These are phyloP conservation scores for Apiospora sp. DNA, from an alignment of 2,329 filamentous ascomycete genomes.

Conservation along the genomic window DNA sequence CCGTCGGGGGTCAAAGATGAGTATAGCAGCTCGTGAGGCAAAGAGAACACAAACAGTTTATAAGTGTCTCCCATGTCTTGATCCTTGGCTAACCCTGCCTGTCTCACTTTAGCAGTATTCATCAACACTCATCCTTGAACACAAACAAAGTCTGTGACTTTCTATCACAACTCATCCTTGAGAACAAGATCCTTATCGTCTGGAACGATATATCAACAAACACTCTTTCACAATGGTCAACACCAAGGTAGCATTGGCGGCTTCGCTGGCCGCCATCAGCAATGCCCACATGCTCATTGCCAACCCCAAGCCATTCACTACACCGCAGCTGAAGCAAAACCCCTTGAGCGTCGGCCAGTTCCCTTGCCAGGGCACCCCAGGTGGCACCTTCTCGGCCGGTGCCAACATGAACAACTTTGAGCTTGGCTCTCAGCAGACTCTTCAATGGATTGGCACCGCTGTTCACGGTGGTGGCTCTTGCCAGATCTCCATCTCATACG, in stretches of 20 bases:
- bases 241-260: conserved; percentile 57
- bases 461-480: conserved; percentile 93
- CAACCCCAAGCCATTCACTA: conserved; percentile 69
- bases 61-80: background rate
- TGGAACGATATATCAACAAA: conserved; percentile 48
- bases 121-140: conserved; percentile 28
- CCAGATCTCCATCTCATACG: conserved; percentile 86
- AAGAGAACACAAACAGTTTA: background rate
- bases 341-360: conserved; percentile 78
- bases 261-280: conserved; percentile 65
- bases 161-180: conserved; percentile 27
- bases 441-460: conserved; percentile 75
- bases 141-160: conserved; percentile 23
- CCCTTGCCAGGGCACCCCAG: conserved; percentile 77
- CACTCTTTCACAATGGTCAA: conserved; percentile 58
- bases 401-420: conserved; percentile 65
- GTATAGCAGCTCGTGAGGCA: conserved; percentile 22
- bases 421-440: conserved; percentile 66
- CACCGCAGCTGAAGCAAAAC: conserved; percentile 38
- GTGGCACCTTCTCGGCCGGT: conserved; percentile 53
- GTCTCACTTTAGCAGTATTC: conserved; percentile 12
- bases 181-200: conserved; percentile 44
- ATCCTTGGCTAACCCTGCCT: conserved; percentile 25
- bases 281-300: conserved; percentile 81
- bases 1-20: background rate